Evolutionary conservation across 306 rosid genomes (phyloP), one percentile per base, ranked within the genome.

Genomic region (Castanopsis chinensis): DNA sequence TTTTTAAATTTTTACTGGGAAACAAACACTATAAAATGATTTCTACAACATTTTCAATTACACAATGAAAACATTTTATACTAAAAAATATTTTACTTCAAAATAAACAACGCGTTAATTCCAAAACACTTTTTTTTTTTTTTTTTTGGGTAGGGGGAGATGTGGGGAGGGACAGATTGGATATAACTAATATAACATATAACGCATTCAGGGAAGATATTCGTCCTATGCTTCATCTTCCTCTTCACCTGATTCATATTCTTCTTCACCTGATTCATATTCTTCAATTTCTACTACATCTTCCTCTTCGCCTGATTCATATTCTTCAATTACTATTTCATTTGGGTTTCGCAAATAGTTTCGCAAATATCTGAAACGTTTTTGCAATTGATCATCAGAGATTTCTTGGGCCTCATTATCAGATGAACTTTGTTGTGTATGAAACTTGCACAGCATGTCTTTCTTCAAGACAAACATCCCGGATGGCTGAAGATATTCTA

Each of bases 401-500:
- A 43, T 54, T 33, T 54, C 79, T 19, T 10, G 15, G 14, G 79
- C 60, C 58, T 83, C 86, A 2, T 80, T 67, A 45, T 85, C 90
- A 17, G 79, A 81, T 15, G 27, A 74, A 57, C 59, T 70, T 17
- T 45, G 33, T 25, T 75, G 77, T 78, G 70, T 28, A 60, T 14
- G 70, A 75, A 67, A 43, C 69, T 76, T 54, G 21, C 81, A 81
- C 76, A 35, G 76, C 43, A 2, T 30, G 79, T 91, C 76, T 14
- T 85, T 72, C 84, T 88, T 90, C 92, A 93, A 83, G 49, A 87
- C 82, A 72, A 86, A 84, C 78, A 30, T 58, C 76, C 92, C 96
- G 14, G 93, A 86, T 37, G 92, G 88, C 3, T 85, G 86, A 5
- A 86, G 82, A 75, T 82, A 80, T 60, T 90, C 95, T 53, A 87